Evolutionary conservation across 345 rosid genomes (phyloP), one percentile per base, ranked within the genome.

Genomic region (Gossypium australe): DNA sequence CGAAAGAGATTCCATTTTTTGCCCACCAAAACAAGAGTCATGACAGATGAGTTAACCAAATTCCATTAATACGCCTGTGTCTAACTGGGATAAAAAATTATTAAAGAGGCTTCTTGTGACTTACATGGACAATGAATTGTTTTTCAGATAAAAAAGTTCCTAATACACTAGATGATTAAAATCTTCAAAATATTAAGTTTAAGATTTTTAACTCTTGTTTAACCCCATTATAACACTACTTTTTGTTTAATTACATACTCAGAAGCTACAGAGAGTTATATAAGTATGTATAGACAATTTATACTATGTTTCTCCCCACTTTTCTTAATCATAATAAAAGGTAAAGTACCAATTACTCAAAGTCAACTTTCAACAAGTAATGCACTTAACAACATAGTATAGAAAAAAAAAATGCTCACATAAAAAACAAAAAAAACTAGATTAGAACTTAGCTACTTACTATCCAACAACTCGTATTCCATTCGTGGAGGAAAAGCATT

Each of bases 391-490:
- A 52, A 8, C 43, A 61, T 9, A 27, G 5, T 16, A 11, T 47
- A 60, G 6, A 18, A 12, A 45, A 49, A 49, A 34, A 73, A 60
- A 11, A 60, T 43, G 16, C 9, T 34, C 3, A 49, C 18, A 20
- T 56, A 58, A 72, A 10, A n/a, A 55, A 12, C 13, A 44, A 51
- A 59, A 72, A 11, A n/a, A 66, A 18, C 24, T 27, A 49, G 45
- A 9, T 14, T 45, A 38, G 43, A 58, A 18, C 24, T 56, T 48
- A 74, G 64, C 57, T 72, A 86, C 98, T 83, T 78, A 92, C 98
- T 87, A 71, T 94, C 97, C 70, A 94, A 80, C 75, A 90, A 77
- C 87, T 92, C 97, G 47, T 83, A 87, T 82, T 94, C 97, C 98
- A 94, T 89, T 81, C 87, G 82, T 17, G 97, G 97, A 75, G 98